Conservation (phyloP, 2,329 filamentous ascomycete genomes). For the Colletotrichum liriopes region DNA sequence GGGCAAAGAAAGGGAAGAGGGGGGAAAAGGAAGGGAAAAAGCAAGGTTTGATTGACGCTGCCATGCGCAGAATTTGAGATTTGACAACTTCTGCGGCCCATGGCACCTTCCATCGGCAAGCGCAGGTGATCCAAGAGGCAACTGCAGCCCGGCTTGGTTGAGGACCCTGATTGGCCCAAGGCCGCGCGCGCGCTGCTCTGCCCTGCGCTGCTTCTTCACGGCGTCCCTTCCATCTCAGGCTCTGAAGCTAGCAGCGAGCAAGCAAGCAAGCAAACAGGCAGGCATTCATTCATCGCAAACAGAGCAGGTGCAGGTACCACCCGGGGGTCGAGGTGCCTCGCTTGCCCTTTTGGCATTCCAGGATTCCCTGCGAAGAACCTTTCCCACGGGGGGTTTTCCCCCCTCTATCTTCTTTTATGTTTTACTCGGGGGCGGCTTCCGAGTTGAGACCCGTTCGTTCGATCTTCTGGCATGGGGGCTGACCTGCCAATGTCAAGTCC, state of each 20-base stretch:
- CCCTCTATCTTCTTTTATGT: too few relatives aligned
- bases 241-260: not conserved
- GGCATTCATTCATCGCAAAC: not conserved
- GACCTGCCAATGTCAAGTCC: not conserved
- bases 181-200: not conserved
- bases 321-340: not conserved
- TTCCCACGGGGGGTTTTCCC: not conserved
- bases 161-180: not conserved
- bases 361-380: not conserved
- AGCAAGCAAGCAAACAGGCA: not conserved
- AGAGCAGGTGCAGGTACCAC: not conserved
- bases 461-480: not conserved
- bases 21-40: constrained; percentile 19
- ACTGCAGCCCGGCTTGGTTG: not conserved
- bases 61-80: constrained; percentile 36
- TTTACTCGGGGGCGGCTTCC: not conserved
- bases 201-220: not conserved
- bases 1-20: constrained; percentile 17
- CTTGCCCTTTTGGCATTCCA: not conserved
- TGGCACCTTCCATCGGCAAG: not conserved
- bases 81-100: constrained; percentile 30
- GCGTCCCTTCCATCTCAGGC: not conserved
- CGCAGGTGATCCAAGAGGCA: constrained; percentile 1
- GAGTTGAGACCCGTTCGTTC: constrained; percentile 1
- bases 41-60: constrained; percentile 30